Evolutionary conservation across 73 alveolate species (phyloP).

Genomic region (Tetrahymena elliotti): DNA sequence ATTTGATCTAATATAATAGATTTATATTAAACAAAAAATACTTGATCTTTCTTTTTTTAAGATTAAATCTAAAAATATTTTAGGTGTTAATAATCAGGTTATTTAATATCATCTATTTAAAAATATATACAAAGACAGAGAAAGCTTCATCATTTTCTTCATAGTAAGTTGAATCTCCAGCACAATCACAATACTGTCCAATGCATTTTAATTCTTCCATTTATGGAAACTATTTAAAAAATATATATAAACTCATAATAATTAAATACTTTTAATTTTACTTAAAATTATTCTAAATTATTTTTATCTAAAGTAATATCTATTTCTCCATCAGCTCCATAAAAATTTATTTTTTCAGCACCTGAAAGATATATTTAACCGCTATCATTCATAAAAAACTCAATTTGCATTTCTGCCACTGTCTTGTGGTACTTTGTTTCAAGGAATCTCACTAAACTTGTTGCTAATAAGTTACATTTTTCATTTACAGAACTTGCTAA

Average conservation of each 20-base stretch:
- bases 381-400: conserved; percentile 32
- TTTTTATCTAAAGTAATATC: background rate
- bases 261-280: background rate
- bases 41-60: conserved; percentile 8
- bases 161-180: conserved; percentile 14
- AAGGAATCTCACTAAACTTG: conserved; percentile 8
- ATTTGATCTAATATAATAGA: conserved; percentile 27
- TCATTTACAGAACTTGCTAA: conserved; percentile 9
- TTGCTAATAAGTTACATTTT: conserved; percentile 15
- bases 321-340: conserved; percentile 13
- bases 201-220: conserved; percentile 21
- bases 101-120: background rate
- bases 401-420: background rate
- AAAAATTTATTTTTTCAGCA: conserved; percentile 5
- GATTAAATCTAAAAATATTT: conserved; percentile 7
- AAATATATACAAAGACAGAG: conserved; percentile 6
- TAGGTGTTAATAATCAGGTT: background rate
- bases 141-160: conserved; percentile 35
- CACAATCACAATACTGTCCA: conserved; percentile 31
- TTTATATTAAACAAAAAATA: conserved; percentile 10
- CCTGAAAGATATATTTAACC: conserved; percentile 15
- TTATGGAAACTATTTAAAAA: background rate
- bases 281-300: background rate
- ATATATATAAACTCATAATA: background rate
- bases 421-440: conserved; percentile 16